phyloP scores from a whole-genome alignment of 805 yeast genomes.

The Maudiozyma bulderi region DNA sequence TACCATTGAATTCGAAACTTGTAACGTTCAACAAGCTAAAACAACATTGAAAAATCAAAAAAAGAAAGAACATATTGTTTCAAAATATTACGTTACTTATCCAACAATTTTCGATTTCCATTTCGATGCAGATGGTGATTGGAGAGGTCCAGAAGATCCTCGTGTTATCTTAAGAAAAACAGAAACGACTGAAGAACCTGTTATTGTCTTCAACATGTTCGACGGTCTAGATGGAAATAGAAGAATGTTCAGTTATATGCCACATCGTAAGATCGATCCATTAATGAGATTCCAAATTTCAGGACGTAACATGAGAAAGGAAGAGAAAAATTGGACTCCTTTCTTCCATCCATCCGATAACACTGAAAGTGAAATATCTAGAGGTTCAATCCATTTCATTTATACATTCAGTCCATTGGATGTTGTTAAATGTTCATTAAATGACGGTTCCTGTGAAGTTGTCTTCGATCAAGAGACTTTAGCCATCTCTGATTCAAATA shows the following conservation, averaged over 20 bases:
- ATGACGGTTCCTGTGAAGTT: constrained; percentile 12
- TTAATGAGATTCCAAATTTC: constrained; percentile 1
- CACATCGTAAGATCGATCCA: constrained; percentile 6
- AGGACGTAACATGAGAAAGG: not conserved
- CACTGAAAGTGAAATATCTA: constrained; percentile 5
- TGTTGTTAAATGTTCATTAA: constrained; percentile 15
- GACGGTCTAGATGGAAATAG: not conserved
- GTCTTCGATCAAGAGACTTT: constrained; percentile 11
- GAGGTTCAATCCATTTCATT: constrained; percentile 15
- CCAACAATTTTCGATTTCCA: constrained; percentile 5
- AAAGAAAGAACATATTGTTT: constrained; percentile 4
- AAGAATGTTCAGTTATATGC: constrained; percentile 4
- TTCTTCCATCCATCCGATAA: constrained; percentile 4
- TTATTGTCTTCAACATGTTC: constrained; percentile 6
- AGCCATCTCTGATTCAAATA: constrained; percentile 6
- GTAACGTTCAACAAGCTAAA: constrained; percentile 13
- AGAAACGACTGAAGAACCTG: constrained; percentile 4
- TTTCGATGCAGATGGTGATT: not conserved
- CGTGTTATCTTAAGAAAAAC: constrained; percentile 3
- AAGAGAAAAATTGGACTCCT: constrained; percentile 11
- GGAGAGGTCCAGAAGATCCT: constrained; percentile 7
- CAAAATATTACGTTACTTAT: constrained; percentile 4
- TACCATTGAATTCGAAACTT: constrained; percentile 9
- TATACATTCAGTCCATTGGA: constrained; percentile 14
- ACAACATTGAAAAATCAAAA: constrained; percentile 10